Evolutionary conservation across 495 filamentous ascomycete species (phyloP).

Genomic region (Aspergillus incahuasiensis): DNA sequence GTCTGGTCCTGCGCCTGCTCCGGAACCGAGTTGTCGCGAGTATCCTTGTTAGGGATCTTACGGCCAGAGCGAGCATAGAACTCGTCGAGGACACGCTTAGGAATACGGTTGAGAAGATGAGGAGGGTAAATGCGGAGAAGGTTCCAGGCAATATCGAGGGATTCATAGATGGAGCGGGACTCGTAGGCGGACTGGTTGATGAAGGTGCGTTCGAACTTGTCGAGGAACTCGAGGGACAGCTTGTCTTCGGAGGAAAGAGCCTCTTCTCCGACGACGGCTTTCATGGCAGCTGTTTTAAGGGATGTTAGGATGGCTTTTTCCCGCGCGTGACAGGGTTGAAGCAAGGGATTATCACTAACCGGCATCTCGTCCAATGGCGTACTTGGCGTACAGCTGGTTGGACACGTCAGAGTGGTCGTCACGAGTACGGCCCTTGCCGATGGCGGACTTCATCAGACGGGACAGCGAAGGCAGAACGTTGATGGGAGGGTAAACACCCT

Average conservation of each 20-base stretch:
- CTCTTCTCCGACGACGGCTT: slow-evolving; percentile 98
- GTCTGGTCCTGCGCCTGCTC: slow-evolving; percentile 41
- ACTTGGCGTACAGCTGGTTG: slow-evolving; percentile 99
- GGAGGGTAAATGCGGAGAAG: slow-evolving; percentile 93
- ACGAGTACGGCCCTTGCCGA: slow-evolving; percentile 91
- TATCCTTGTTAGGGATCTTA: slow-evolving; percentile 59
- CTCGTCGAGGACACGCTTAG: slow-evolving; percentile 85
- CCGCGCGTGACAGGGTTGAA: neutral
- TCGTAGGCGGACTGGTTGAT: slow-evolving; percentile 93
- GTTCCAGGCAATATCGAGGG: slow-evolving; percentile 92
- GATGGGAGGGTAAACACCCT: slow-evolving; percentile 96
- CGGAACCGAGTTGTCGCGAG: slow-evolving; percentile 61
- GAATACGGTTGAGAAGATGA: slow-evolving; percentile 96
- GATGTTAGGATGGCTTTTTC: neutral
- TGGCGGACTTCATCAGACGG: slow-evolving; percentile 99
- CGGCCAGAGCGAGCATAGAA: slow-evolving; percentile 75
- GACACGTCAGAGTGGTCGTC: slow-evolving; percentile 97
- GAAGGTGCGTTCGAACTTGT: slow-evolving; percentile 94
- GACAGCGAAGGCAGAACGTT: slow-evolving; percentile 98
- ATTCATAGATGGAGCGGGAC: slow-evolving; percentile 81
- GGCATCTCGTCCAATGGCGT: slow-evolving; percentile 96
- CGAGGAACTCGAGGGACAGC: slow-evolving; percentile 94
- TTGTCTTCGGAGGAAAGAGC: slow-evolving; percentile 94
- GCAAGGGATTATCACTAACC: slow-evolving; percentile 29
- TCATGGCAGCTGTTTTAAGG: slow-evolving; percentile 72